phyloP scores from a whole-genome alignment of 768 basidiomycete species.

The Lactarius sp. region DNA sequence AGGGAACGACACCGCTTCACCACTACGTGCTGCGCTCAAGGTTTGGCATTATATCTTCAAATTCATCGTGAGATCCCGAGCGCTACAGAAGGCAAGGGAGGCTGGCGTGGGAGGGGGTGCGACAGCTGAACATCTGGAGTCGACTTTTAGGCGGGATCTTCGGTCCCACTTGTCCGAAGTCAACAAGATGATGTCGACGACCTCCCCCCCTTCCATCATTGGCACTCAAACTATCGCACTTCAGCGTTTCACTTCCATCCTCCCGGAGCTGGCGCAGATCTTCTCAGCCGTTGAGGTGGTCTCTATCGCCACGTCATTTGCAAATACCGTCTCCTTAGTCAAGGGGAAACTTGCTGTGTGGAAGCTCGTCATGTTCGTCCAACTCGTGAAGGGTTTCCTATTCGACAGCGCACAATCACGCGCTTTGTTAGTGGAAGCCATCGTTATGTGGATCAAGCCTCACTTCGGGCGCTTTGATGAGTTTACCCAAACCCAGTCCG shows the following conservation, averaged over 20 bases:
- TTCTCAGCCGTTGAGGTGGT: slow-evolving; percentile 82
- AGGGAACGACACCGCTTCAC: slow-evolving; percentile 64
- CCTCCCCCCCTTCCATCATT: slow-evolving; percentile 79
- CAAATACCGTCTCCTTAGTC: slow-evolving; percentile 67
- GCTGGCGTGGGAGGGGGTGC: slow-evolving; percentile 73
- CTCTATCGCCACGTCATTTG: slow-evolving; percentile 80
- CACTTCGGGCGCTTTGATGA: slow-evolving; percentile 92
- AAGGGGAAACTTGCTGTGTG: slow-evolving; percentile 89
- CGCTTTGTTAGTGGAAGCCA: slow-evolving; percentile 73
- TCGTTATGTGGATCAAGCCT: slow-evolving; percentile 92
- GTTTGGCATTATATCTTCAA: slow-evolving; percentile 98
- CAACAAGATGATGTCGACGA: slow-evolving; percentile 82
- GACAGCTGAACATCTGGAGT: slow-evolving; percentile 81
- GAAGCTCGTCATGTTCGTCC: slow-evolving; percentile 92
- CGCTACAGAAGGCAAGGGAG: slow-evolving; percentile 80
- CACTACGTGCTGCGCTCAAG: slow-evolving; percentile 84
- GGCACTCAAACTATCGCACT: slow-evolving; percentile 94
- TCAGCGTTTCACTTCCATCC: slow-evolving; percentile 87
- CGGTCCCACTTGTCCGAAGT: slow-evolving; percentile 72
- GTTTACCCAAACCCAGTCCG: slow-evolving; percentile 53
- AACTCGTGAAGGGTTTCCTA: slow-evolving; percentile 82
- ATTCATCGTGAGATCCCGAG: slow-evolving; percentile 86
- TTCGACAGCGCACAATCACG: slow-evolving; percentile 82
- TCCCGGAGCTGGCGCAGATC: slow-evolving; percentile 81
- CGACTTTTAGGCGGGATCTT: slow-evolving; percentile 79